Percentiles rank a stretch among this genome's conserved stretches.
Conservation (phyloP, 2,329 filamentous ascomycete genomes). For the Graphilbum fragrans region DNA sequence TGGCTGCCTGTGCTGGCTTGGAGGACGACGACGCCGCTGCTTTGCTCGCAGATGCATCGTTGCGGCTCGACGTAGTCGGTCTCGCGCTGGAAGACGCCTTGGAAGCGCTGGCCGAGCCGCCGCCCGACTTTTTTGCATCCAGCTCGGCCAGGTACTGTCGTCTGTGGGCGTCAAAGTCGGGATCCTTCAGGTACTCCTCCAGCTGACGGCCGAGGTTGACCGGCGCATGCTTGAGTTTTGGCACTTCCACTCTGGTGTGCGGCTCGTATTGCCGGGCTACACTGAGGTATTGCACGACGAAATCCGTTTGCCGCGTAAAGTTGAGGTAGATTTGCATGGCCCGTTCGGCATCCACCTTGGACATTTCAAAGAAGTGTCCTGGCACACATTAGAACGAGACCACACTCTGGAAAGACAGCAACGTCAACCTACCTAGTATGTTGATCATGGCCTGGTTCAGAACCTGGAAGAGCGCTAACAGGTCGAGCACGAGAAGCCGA, state of each 20-base stretch:
- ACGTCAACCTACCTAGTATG: slow-evolving; percentile 58
- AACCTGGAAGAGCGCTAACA: slow-evolving; percentile 82
- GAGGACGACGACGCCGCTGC: slow-evolving; percentile 17
- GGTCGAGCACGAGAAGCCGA: slow-evolving; percentile 76
- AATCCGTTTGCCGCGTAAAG: slow-evolving; percentile 85
- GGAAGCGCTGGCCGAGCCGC: slow-evolving; percentile 13
- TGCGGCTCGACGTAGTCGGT: slow-evolving; percentile 18
- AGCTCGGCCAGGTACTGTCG: slow-evolving; percentile 85
- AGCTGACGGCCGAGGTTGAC: slow-evolving; percentile 81
- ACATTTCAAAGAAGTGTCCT: slow-evolving; percentile 99
- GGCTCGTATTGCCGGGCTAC: slow-evolving; percentile 84
- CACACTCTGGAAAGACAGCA: background rate
- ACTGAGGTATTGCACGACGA: slow-evolving; percentile 80
- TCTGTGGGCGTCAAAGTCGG: slow-evolving; percentile 88
- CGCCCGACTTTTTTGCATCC: slow-evolving; percentile 47
- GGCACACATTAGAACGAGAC: background rate
- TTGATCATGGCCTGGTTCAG: slow-evolving; percentile 97
- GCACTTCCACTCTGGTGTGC: slow-evolving; percentile 85
- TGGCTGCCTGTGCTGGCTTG: slow-evolving; percentile 35
- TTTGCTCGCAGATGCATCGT: slow-evolving; percentile 27
- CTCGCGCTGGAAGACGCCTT: slow-evolving; percentile 16
- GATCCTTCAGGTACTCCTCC: slow-evolving; percentile 88
- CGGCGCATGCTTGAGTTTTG: slow-evolving; percentile 93
- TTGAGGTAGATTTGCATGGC: slow-evolving; percentile 85
- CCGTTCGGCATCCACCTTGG: slow-evolving; percentile 80